Evolutionary conservation across 148 eudicot genomes (phyloP), one percentile per base, ranked within the genome.

Genomic region (Beta vulgaris): DNA sequence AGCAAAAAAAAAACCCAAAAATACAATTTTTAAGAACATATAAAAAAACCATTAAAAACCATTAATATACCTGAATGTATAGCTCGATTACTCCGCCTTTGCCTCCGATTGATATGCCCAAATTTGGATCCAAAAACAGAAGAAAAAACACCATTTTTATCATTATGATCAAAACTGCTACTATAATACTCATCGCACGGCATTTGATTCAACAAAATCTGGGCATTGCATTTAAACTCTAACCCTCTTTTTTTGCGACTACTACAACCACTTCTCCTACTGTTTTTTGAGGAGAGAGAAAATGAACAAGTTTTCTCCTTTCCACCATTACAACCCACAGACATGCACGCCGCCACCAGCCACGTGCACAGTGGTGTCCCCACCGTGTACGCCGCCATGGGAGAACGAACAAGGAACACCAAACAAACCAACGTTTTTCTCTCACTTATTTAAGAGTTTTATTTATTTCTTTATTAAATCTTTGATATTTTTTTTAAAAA

Each of bases 291-390:
- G 36, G 31, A 68, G 66, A 35, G 54, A 74, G 64, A 73, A 35
- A 67, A 46, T 25, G 43, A 28, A 55, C 62, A 31, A 36, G 73
- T 11, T 32, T 54, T 76, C 25, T 69, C 57, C 61, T 53, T 79
- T 59, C 44, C 63, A 75, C 68, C 65, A 82, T 49, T 76, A 53
- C 60, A 53, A 21, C 34, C 69, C n/a, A 23, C 68, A 59, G 84
- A 83, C 87, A 86, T 88, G 89, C 85, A 88, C 73, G 85, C 87
- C 73, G 88, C 87, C 79, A 84, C 82, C 2, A 81, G 85, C 91
- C 89, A 86, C 60, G 91, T 84, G 80, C 86, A 86, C 84, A 86
- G 82, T 72, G 87, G 85, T 67, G 82, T 13, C 63, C 82, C 84
- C 82, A 80, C 76, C 48, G 91, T 76, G 83, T 73, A 86, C 75